Conservation (phyloP, 1,139 yeast species). For the Lodderomyces parapsilosis region DNA sequence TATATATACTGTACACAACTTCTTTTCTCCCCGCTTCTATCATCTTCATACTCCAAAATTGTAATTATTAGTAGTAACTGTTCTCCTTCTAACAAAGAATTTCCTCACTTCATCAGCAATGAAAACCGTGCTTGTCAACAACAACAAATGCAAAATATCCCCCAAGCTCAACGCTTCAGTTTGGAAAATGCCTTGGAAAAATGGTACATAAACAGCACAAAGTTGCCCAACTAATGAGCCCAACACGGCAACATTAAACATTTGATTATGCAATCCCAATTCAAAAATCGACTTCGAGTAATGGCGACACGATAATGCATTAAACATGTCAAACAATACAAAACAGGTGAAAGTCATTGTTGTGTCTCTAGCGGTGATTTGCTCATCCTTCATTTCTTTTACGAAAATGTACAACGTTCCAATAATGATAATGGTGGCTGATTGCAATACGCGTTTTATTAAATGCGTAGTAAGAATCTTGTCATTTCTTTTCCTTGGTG, state of each 20-base stretch:
- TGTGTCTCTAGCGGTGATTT: constrained; percentile 88
- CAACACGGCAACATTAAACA: constrained; percentile 93
- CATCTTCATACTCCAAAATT: constrained; percentile 13
- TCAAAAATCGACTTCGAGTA: constrained; percentile 77
- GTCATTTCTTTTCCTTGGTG: constrained; percentile 86
- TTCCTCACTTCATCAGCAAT: constrained; percentile 83
- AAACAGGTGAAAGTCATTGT: constrained; percentile 99
- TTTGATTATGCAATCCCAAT: constrained; percentile 72
- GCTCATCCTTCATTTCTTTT: constrained; percentile 78
- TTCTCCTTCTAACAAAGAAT: constrained; percentile 13
- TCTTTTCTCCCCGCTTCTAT: background rate
- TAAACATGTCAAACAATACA: constrained; percentile 93
- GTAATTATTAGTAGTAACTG: constrained; percentile 13
- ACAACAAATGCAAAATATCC: constrained; percentile 63
- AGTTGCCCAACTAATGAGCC: constrained; percentile 89
- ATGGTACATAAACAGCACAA: constrained; percentile 89
- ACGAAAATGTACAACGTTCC: constrained; percentile 88
- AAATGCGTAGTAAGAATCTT: constrained; percentile 72
- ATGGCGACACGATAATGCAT: constrained; percentile 90
- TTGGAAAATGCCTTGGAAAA: constrained; percentile 87
- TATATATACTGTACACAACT: background rate
- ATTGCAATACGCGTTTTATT: constrained; percentile 68
- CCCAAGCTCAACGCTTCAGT: constrained; percentile 78
- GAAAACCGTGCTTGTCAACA: constrained; percentile 76
- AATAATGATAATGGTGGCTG: constrained; percentile 65